Evolutionary conservation across 768 basidiomycete genomes (phyloP).

Genomic region (Xanthoconium purpureum): DNA sequence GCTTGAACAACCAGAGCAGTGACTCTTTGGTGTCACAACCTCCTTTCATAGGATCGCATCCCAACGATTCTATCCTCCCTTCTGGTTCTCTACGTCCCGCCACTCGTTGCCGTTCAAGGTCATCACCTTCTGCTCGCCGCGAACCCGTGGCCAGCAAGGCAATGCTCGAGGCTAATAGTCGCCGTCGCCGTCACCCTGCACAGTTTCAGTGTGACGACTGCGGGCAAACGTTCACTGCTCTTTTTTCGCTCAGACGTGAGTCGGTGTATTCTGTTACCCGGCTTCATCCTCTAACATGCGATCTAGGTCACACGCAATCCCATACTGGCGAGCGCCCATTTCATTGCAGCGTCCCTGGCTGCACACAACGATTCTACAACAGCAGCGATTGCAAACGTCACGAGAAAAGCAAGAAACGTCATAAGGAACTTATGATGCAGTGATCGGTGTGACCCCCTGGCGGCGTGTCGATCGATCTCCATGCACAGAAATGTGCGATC

Average conservation of each 20-base stretch:
- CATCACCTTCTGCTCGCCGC: constrained; percentile 9
- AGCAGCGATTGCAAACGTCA: constrained; percentile 35
- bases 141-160: constrained; percentile 31
- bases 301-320: constrained; percentile 28
- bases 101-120: constrained; percentile 18
- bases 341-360: constrained; percentile 24
- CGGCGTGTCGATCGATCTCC: constrained; percentile 24
- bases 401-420: constrained; percentile 33
- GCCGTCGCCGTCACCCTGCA: constrained; percentile 30
- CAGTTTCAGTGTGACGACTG: constrained; percentile 18
- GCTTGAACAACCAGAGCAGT: constrained; percentile 1
- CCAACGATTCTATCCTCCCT: constrained; percentile 2
- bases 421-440: constrained; percentile 15
- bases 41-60: background rate
- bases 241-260: constrained; percentile 34
- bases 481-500: constrained; percentile 1
- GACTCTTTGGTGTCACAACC: constrained; percentile 3
- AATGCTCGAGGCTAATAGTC: constrained; percentile 32
- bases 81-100: background rate
- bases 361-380: constrained; percentile 29
- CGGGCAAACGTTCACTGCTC: constrained; percentile 27
- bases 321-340: constrained; percentile 29
- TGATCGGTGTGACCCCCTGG: constrained; percentile 14
- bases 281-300: constrained; percentile 3
- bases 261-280: background rate